These are phyloP conservation scores for Naganishia kalamii DNA, from an alignment of 768 basidiomycete genomes.

Conservation along the genomic window DNA sequence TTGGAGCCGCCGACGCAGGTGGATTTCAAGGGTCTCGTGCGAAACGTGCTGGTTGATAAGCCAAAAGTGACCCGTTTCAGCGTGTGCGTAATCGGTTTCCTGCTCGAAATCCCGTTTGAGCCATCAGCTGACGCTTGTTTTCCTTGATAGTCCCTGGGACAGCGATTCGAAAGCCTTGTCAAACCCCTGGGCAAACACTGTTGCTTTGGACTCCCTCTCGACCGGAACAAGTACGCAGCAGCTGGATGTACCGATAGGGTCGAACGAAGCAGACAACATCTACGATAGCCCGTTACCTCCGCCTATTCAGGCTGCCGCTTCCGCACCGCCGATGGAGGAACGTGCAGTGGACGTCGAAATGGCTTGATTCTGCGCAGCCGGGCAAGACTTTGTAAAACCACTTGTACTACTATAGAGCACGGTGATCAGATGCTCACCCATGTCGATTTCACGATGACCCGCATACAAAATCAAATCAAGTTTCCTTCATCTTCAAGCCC, in stretches of 20 bases:
- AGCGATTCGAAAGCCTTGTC: conserved; percentile 10
- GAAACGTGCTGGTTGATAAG: conserved; percentile 78
- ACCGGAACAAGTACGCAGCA: conserved; percentile 13
- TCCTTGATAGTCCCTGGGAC: conserved; percentile 13
- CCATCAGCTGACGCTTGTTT: neutral
- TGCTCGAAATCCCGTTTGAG: neutral
- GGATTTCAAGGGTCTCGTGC: conserved; percentile 68
- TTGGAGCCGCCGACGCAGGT: conserved; percentile 62
- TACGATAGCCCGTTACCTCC: conserved; percentile 35
- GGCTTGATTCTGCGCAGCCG: neutral
- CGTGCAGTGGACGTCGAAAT: conserved; percentile 19
- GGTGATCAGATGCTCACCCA: neutral
- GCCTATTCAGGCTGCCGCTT: conserved; percentile 23
- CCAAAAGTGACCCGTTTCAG: conserved; percentile 77
- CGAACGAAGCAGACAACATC: conserved; percentile 22
- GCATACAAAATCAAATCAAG: too few species aligned
- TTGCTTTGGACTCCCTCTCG: conserved; percentile 30
- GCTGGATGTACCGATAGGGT: conserved; percentile 8
- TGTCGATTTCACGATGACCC: too few species aligned
- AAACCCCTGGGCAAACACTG: conserved; percentile 29
- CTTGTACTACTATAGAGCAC: neutral
- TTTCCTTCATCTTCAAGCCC: too few species aligned
- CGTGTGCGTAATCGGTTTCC: neutral
- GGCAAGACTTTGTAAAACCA: neutral
- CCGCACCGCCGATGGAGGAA: neutral